Evolutionary conservation across 2,329 filamentous ascomycete species (phyloP), one percentile per base, ranked within the genome.

Genomic region (Hymenoscyphus occultus): DNA sequence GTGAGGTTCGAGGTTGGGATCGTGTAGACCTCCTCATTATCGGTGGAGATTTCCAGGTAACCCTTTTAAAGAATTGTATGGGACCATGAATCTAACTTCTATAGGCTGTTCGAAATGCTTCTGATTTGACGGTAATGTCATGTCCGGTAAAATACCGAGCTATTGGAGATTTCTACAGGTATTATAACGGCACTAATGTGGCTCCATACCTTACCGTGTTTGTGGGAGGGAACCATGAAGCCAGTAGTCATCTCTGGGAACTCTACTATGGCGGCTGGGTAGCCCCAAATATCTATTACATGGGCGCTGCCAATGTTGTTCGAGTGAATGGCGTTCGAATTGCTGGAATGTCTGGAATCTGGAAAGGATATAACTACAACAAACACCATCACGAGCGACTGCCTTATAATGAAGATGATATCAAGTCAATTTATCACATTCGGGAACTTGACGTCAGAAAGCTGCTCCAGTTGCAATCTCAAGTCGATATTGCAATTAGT

Each of bases 231-330:
- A 99, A 99, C 75, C 95, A 99, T 74, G 95, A 99, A 79, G 94
- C 95, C 0, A 91, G 91, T 73, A 93, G 91, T 60, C 88, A 98
- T 77, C 81, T 97, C 5, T 95, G 89, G 82, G 95, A 99, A 78
- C 84, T 99, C 0, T 96, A 92, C 80, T 96, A 98, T 75, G 95
- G 95, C 61, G 95, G 95, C 60, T 99, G 95, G 95, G 95, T 92
- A 5, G 94, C 94, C 7, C 93, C 92, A 9, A 96, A 95, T 71
- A 98, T 99, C 69, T 99, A 97, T 81, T 99, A 97, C 78, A 84
- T 98, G 76, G 95, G 95, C 59, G 92, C 93, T 40, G 92, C 95
- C 66, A 97, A 96, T 74, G 89, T 99, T 9, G 76, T 99, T 51
- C 88, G 90, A 19, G 81, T 96, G 39, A 94, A 94, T 0, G 90